These are phyloP conservation scores for Botryotinia convoluta DNA, from an alignment of 2,329 filamentous ascomycete species.

Conservation along the genomic window DNA sequence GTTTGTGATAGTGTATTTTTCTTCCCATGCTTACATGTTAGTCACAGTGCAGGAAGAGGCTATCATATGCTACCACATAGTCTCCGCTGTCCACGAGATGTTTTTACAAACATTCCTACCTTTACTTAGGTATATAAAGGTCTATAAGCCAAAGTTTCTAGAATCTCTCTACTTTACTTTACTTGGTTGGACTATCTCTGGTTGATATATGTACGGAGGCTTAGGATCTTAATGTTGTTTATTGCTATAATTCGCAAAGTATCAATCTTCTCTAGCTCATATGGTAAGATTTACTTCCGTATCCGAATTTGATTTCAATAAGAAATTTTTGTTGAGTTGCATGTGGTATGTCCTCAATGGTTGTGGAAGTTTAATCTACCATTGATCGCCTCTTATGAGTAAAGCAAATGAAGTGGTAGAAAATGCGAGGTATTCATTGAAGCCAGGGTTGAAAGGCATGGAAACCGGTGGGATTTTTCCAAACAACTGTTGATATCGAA, in stretches of 20 bases:
- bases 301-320: not conserved
- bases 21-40: not conserved
- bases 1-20: not conserved
- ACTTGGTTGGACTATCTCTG: not conserved
- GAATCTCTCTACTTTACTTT: rapidly evolving
- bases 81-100: not conserved
- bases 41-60: not conserved
- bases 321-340: not conserved
- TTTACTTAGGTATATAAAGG: not conserved
- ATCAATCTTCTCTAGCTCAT: not conserved
- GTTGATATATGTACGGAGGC: not conserved
- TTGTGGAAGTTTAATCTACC: not conserved
- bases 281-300: too few relatives aligned
- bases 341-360: not conserved
- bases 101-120: not conserved
- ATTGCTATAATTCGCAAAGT: not conserved
- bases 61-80: not conserved
- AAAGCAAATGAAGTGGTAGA: not conserved
- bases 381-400: not conserved
- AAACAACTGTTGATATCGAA: not conserved
- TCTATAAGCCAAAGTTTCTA: not conserved
- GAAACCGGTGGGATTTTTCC: not conserved
- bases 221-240: not conserved
- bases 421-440: not conserved
- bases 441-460: not conserved